Base-by-base conservation (phyloP, 192 early-diverging fungal species). In the Spizellomyces punctatus region DNA sequence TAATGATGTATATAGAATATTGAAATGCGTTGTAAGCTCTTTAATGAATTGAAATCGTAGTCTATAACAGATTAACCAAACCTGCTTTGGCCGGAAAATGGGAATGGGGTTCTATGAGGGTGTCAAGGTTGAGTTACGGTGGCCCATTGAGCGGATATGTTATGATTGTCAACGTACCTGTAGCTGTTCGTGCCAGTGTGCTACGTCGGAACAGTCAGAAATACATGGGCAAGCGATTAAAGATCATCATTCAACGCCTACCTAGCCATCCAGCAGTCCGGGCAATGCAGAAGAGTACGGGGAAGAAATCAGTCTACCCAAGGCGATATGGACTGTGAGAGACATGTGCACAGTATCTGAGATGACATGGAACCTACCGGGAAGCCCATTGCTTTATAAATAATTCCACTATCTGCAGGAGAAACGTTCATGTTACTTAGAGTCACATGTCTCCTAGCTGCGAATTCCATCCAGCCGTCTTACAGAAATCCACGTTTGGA, bases 341-440 rank as follows among this genome's bases (percentile, higher is more conserved):
- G 89, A 89, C n/a, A 83, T 86, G 77, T 89, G 81, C 10, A 75
- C 71, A 54, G 81, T 78, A 75, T 86, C 87, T 60, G 81, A 78
- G 46, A 89, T 82, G 82, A n/a, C 70, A 73, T 54, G 77, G 73
- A 69, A 50, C 27, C 27, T 36, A 36, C 27, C 27, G 89, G 89
- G 75, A 91, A 91, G 6, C 88, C 89, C 83, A 91, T 87, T 12
- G 82, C 81, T 55, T 86, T 85, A 78, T 89, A 90, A 57, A 88
- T 86, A 47, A 90, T 75, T 12, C 88, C 87, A 62, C 79, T 88
- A 58, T 80, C 74, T 76, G 61, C 41, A 79, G 3, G 3, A 36
- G 73, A 52, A 84, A 80, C 27, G 27, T 36, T 36, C 27, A 36
- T 36, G 78, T 79, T 48, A 76, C 69, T 14, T 19, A 55, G 54